These are phyloP conservation scores for Spongiforma sp. DNA, from an alignment of 1,284 basidiomycete species.

Conservation along the genomic window DNA sequence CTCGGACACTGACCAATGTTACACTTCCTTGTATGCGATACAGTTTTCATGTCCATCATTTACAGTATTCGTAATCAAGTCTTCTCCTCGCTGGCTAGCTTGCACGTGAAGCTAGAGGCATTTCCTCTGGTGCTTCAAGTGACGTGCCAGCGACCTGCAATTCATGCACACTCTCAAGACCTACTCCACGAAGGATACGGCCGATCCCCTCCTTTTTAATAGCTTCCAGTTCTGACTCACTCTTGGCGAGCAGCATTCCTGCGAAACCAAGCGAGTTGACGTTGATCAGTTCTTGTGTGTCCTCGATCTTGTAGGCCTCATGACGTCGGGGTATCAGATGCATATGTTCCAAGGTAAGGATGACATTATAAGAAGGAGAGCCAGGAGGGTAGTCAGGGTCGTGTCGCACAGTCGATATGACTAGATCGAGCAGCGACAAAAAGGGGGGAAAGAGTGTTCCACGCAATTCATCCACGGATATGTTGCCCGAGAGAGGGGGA, in stretches of 20 bases:
- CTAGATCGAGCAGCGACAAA: constrained; percentile 78
- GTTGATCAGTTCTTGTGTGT: constrained; percentile 60
- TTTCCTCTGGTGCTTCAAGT: constrained; percentile 31
- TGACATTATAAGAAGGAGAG: constrained; percentile 79
- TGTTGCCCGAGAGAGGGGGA: constrained; percentile 52
- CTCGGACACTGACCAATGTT: constrained; percentile 29
- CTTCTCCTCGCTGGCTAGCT: constrained; percentile 5
- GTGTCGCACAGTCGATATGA: constrained; percentile 76
- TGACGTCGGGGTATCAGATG: constrained; percentile 78
- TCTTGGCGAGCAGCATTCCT: constrained; percentile 85
- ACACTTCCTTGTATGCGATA: neutral
- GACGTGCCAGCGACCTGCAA: constrained; percentile 53
- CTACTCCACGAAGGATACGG: constrained; percentile 65
- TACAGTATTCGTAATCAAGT: neutral
- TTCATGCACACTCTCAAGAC: constrained; percentile 66
- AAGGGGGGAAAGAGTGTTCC: constrained; percentile 66
- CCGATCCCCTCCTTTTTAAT: constrained; percentile 65
- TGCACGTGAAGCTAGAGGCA: neutral
- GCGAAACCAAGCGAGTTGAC: constrained; percentile 89
- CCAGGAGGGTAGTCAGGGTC: constrained; percentile 63
- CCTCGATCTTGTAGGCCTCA: constrained; percentile 57
- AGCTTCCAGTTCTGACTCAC: constrained; percentile 70
- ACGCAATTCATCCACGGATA: constrained; percentile 55
- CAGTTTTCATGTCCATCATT: constrained; percentile 2
- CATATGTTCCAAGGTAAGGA: constrained; percentile 84